These are phyloP conservation scores for Eimeria tenella DNA, from an alignment of 169 alveolate species.

Conservation along the genomic window DNA sequence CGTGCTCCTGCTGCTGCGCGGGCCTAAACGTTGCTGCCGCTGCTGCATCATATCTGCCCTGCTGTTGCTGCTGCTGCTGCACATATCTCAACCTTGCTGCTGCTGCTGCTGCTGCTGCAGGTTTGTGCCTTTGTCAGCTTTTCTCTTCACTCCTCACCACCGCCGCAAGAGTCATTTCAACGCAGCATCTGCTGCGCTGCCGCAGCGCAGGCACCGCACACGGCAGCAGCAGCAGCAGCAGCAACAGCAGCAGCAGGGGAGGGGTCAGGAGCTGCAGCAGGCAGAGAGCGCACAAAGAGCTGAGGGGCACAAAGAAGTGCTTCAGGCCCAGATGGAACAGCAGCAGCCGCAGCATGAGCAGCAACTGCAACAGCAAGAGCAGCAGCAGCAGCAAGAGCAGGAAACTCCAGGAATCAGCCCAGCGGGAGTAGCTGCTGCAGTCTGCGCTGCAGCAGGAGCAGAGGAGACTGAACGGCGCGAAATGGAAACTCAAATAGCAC, in stretches of 20 bases:
- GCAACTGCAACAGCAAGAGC: conserved; percentile 14
- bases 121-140: conserved; percentile 13
- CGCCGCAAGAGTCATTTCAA: not conserved
- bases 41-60: not conserved
- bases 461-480: not conserved
- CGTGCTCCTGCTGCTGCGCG: not conserved
- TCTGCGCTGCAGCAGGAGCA: not conserved
- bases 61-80: not conserved
- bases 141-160: not conserved
- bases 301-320: not conserved
- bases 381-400: conserved; percentile 53
- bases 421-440: not conserved
- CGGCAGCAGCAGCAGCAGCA: conserved; percentile 27
- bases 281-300: not conserved
- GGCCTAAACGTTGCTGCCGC: not conserved
- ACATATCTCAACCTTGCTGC: not conserved
- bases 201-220: not conserved
- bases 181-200: not conserved
- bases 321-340: not conserved
- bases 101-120: conserved; percentile 46
- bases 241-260: conserved; percentile 1
- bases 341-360: not conserved
- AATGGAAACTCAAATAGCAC: not conserved
- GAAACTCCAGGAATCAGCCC: not conserved
- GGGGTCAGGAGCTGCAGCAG: not conserved